Conservation (phyloP, 2,329 filamentous ascomycete genomes). For the Daldinia sp. region DNA sequence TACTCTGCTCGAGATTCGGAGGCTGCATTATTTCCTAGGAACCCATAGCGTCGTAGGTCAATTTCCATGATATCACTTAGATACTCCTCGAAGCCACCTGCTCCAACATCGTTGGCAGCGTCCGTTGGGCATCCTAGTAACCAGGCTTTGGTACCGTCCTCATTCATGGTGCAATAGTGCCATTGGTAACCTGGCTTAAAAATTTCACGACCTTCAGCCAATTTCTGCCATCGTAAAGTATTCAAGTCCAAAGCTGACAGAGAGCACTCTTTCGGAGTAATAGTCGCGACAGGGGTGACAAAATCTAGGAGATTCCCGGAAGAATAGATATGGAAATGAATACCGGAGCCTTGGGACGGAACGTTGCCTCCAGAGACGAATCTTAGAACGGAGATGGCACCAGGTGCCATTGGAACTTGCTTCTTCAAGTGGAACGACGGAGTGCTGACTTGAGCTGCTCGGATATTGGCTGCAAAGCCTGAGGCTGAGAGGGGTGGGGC, state of each 20-base stretch:
- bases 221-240: conserved; percentile 90
- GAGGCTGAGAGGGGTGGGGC: conserved; percentile 68
- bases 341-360: conserved; percentile 88
- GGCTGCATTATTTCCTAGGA: conserved; percentile 82
- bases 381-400: conserved; percentile 88
- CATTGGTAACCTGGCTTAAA: conserved; percentile 93
- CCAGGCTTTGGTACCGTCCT: conserved; percentile 96
- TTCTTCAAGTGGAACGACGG: conserved; percentile 74
- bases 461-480: conserved; percentile 76
- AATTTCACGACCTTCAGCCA: conserved; percentile 93
- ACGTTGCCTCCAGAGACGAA: conserved; percentile 90
- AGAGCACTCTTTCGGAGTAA: conserved; percentile 87
- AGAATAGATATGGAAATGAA: conserved; percentile 95
- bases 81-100: conserved; percentile 85
- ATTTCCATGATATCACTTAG: conserved; percentile 95
- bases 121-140: conserved; percentile 92
- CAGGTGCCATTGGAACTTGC: conserved; percentile 88
- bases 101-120: conserved; percentile 72
- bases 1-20: conserved; percentile 65
- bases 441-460: conserved; percentile 74
- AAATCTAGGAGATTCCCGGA: conserved; percentile 94
- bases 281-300: conserved; percentile 90
- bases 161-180: conserved; percentile 98
- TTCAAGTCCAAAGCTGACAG: conserved; percentile 89
- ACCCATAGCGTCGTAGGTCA: conserved; percentile 89